Evolutionary conservation across 2,329 filamentous ascomycete genomes (phyloP).

Genomic region (Monosporascus sp.): DNA sequence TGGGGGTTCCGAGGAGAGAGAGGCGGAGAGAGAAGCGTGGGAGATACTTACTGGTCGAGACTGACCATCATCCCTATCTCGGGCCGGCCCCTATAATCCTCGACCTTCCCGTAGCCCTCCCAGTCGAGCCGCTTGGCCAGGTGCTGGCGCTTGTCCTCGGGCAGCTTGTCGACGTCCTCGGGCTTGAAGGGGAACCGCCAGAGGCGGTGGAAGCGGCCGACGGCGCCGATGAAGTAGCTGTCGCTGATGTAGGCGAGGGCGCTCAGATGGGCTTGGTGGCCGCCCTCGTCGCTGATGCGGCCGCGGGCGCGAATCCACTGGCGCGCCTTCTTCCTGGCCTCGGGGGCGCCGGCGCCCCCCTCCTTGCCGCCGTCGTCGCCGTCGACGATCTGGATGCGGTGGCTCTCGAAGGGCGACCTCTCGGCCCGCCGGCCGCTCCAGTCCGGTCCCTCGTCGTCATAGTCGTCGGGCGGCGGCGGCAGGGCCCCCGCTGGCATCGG

Average conservation of each 20-base stretch:
- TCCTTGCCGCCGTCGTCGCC: conserved; percentile 5
- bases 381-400: conserved; percentile 35
- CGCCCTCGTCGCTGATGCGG: conserved; percentile 66
- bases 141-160: conserved; percentile 34
- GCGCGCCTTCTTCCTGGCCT: conserved; percentile 43
- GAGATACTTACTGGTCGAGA: conserved; percentile 57
- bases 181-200: conserved; percentile 63
- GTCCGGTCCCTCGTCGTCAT: conserved; percentile 42
- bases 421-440: conserved; percentile 24
- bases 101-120: conserved; percentile 41
- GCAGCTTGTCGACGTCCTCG: conserved; percentile 47
- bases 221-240: conserved; percentile 87
- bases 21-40: neutral
- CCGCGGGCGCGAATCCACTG: conserved; percentile 75
- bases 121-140: conserved; percentile 35
- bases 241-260: conserved; percentile 93
- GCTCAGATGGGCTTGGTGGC: conserved; percentile 74
- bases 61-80: conserved; percentile 81
- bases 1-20: neutral
- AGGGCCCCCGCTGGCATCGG: conserved; percentile 46
- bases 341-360: neutral
- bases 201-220: conserved; percentile 73
- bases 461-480: conserved; percentile 35
- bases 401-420: conserved; percentile 45
- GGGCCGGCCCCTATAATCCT: conserved; percentile 47